Percentiles rank a stretch among this genome's conserved stretches.
These are phyloP conservation scores for Ceriops zippeliana DNA, from an alignment of 345 rosid species.

Conservation along the genomic window DNA sequence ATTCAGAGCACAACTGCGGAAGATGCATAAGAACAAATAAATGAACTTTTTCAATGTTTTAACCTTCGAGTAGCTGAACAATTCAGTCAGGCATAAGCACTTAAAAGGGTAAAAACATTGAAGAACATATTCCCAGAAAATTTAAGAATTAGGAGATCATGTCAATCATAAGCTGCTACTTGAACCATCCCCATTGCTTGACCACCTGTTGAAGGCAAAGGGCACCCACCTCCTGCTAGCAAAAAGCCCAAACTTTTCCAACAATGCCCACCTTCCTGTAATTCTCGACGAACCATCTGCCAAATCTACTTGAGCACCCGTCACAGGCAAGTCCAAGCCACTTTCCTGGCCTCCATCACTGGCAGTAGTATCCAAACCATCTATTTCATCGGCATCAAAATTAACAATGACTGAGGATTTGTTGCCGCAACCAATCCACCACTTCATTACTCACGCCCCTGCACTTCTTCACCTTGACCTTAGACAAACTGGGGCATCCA, in stretches of 20 bases:
- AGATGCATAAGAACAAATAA: neutral
- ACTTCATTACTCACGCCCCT: constrained; percentile 52
- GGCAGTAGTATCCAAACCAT: constrained; percentile 29
- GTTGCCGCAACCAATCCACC: constrained; percentile 53
- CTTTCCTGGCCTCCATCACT: constrained; percentile 44
- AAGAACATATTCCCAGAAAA: neutral
- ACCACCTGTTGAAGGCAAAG: constrained; percentile 59
- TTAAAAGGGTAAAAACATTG: neutral
- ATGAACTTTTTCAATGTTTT: too few relatives aligned
- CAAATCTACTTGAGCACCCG: constrained; percentile 27
- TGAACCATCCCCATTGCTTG: constrained; percentile 33
- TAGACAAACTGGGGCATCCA: constrained; percentile 80
- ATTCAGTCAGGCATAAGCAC: neutral
- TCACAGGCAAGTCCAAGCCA: constrained; percentile 32
- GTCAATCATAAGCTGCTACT: constrained; percentile 31
- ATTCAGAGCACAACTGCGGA: neutral
- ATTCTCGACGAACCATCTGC: constrained; percentile 32
- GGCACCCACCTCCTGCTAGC: constrained; percentile 49
- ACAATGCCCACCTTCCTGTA: constrained; percentile 48
- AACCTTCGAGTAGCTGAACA: neutral
- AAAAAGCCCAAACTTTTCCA: constrained; percentile 55
- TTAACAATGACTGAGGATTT: constrained; percentile 48
- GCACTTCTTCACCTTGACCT: constrained; percentile 82
- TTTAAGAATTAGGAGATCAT: neutral
- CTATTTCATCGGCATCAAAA: constrained; percentile 50